Base-by-base conservation (phyloP, 2,329 filamentous ascomycete species). In the Fusarium nanum region DNA sequence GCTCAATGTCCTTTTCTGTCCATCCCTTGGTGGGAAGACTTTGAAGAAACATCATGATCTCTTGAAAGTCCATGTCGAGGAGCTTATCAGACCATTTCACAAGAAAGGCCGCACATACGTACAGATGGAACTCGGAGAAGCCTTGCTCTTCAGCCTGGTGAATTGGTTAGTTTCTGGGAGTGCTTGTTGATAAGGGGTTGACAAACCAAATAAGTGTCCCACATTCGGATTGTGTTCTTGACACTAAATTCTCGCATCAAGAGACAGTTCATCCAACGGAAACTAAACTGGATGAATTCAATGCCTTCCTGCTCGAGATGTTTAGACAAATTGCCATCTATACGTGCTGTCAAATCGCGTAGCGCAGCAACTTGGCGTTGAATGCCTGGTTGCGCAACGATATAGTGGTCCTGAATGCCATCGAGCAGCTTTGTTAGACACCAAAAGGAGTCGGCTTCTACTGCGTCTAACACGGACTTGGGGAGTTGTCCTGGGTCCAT, bases 1-100 rank as follows among this genome's bases (percentile, higher is more conserved):
- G 86, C 80, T 98, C 96, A 75, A 99, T 97, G 77, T 99, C 96
- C 83, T 98, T 98, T 78, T 98, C 96, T 2, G 93, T 98, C 96
- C 96, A 99, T 57, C 91, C 88, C 73, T 92, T 91, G 9, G 97
- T 99, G 5, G 97, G 96, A 60, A 99, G 83, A 46, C 93, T 93
- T 82, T 99, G 96, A 57, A 99, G 83, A 78, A 99, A 99, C 95
- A 99, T 99, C 94, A 99, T 98, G 64, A 97, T 91, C 80, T 98
- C 95, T 83, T 98, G 87, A 72, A 98, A 98, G 79, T 99, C 96
- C 95, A 98, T 98, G 80, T 94, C 96, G 66, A 95, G 87, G 47
- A 99, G 86, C 78, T 97, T 93, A 73, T 96, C 92, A 9, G 95
- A 97, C 97, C 97, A 99, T 80, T 99, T 99, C 56, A 98, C 96